Evolutionary conservation across 257 asterid species (phyloP).

Genomic region (Solanum sparsipilum): DNA sequence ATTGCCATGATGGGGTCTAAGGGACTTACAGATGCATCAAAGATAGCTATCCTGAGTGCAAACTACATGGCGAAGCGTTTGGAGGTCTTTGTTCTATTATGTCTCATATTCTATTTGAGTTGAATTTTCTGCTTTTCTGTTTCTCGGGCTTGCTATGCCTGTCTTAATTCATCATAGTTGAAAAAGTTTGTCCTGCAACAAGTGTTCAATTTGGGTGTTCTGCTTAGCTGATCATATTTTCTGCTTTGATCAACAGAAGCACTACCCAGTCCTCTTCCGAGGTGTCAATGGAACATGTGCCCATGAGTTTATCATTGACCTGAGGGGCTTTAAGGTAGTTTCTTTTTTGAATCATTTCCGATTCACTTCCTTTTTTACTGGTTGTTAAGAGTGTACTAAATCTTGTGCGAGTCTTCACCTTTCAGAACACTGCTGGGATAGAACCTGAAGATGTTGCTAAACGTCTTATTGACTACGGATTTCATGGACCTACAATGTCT

Average conservation of each 20-base stretch:
- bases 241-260: constrained; percentile 40
- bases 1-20: constrained; percentile 96
- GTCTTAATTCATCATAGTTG: neutral
- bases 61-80: constrained; percentile 96
- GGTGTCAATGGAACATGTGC: constrained; percentile 93
- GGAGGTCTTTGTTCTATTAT: constrained; percentile 44
- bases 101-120: neutral
- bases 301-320: constrained; percentile 86
- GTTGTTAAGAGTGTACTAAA: neutral
- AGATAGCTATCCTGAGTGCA: constrained; percentile 86
- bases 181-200: neutral
- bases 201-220: neutral
- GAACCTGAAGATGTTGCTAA: constrained; percentile 98
- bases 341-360: neutral
- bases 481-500: constrained; percentile 97
- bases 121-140: neutral
- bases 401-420: constrained; percentile 4
- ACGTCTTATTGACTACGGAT: constrained; percentile 97
- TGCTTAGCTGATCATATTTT: constrained; percentile 3
- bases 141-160: neutral
- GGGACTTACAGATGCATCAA: constrained; percentile 89
- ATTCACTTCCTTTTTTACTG: neutral
- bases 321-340: constrained; percentile 84
- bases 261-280: constrained; percentile 89
- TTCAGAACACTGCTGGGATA: constrained; percentile 82